These are phyloP conservation scores for Hylodesmum podocarpum DNA, from an alignment of 306 rosid genomes.

Conservation along the genomic window DNA sequence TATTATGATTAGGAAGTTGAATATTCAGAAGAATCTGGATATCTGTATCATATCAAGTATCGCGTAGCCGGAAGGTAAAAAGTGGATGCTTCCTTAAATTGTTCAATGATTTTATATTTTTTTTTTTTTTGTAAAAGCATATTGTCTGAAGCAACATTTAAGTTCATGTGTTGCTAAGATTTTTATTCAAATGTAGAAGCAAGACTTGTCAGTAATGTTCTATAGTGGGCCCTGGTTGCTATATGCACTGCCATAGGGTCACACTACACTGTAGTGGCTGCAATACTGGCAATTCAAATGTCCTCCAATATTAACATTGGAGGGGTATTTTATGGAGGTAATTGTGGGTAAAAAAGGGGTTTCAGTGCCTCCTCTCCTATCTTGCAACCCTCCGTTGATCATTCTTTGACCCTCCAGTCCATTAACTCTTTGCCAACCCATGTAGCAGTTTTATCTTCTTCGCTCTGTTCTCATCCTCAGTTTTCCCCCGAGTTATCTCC, in stretches of 20 bases:
- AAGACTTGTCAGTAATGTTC: neutral
- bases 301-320: neutral
- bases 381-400: neutral
- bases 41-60: conserved; percentile 79
- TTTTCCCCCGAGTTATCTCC: neutral
- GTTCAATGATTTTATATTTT: neutral
- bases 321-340: neutral
- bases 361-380: neutral
- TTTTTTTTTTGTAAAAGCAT: neutral
- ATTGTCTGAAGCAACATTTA: neutral
- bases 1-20: conserved; percentile 81
- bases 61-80: conserved; percentile 91
- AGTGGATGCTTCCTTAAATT: neutral
- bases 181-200: neutral
- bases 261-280: neutral
- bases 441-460: neutral
- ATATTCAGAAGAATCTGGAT: conserved; percentile 88
- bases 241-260: neutral
- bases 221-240: neutral
- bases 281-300: neutral
- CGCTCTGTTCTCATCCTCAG: neutral
- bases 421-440: neutral
- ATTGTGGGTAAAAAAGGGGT: neutral
- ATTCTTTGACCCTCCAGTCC: neutral
- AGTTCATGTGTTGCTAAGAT: conserved; percentile 17